Conservation (phyloP, 2,329 filamentous ascomycete species). For the Diplodia sapinea region DNA sequence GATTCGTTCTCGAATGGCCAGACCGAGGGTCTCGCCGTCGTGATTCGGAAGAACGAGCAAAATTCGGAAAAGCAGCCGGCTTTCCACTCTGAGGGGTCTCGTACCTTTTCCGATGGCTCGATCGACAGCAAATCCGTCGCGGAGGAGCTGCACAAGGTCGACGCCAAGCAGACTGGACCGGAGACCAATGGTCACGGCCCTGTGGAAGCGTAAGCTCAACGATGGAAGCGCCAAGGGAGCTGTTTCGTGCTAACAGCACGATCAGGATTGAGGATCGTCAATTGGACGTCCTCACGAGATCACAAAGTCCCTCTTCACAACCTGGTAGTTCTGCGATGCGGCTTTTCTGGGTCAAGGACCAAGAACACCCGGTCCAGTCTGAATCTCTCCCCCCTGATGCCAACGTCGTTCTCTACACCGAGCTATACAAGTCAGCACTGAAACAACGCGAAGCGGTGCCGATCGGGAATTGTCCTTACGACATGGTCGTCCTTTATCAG, state of each 20-base stretch:
- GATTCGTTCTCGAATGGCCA: conserved; percentile 61
- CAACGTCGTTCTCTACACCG: conserved; percentile 56
- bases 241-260: conserved; percentile 38
- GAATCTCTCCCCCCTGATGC: conserved; percentile 51
- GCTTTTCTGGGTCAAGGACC: conserved; percentile 60
- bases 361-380: conserved; percentile 49
- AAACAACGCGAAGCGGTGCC: conserved; percentile 54
- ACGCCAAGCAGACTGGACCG: conserved; percentile 47
- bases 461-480: conserved; percentile 56
- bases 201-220: conserved; percentile 41
- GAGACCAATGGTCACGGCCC: conserved; percentile 45
- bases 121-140: conserved; percentile 60
- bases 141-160: conserved; percentile 53
- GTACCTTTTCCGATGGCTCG: conserved; percentile 62
- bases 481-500: conserved; percentile 72
- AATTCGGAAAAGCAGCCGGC: conserved; percentile 45
- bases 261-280: conserved; percentile 33
- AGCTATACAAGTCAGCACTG: conserved; percentile 57
- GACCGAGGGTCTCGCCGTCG: conserved; percentile 58
- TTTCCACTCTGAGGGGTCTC: conserved; percentile 50
- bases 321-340: conserved; percentile 30
- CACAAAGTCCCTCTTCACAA: conserved; percentile 36
- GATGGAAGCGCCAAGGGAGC: conserved; percentile 30
- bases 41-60: conserved; percentile 54
- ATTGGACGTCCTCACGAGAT: conserved; percentile 34